Conservation (phyloP, 2,329 filamentous ascomycete species). For the Alternaria postmessia region DNA sequence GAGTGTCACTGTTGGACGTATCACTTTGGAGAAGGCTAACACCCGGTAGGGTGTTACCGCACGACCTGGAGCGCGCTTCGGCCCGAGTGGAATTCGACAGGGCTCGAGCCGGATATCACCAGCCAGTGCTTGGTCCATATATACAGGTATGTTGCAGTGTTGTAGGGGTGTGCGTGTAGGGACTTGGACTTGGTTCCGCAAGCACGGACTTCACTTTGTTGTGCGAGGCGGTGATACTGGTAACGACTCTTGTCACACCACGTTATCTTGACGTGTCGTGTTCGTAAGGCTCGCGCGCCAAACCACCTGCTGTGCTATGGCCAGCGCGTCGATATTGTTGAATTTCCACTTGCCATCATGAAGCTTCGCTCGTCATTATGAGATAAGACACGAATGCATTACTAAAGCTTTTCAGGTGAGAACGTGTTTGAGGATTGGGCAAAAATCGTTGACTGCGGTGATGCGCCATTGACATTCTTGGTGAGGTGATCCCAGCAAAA, state of each 20-base stretch:
- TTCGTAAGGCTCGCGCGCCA: background rate
- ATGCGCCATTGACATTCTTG: slow-evolving; percentile 61
- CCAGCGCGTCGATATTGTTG: background rate
- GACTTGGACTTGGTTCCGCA: background rate
- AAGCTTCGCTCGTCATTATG: background rate
- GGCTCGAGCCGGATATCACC: slow-evolving; percentile 60
- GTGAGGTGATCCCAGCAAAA: slow-evolving; percentile 29
- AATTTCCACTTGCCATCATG: background rate
- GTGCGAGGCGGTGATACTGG: background rate
- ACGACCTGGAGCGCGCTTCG: slow-evolving; percentile 62
- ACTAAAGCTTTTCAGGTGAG: slow-evolving; percentile 33
- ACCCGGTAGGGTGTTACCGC: slow-evolving; percentile 57
- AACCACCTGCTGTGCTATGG: background rate
- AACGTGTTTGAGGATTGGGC: slow-evolving; percentile 60
- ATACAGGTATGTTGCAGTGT: slow-evolving; percentile 54
- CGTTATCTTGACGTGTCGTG: background rate
- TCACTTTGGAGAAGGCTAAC: slow-evolving; percentile 11
- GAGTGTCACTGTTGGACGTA: background rate
- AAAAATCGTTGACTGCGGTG: slow-evolving; percentile 64
- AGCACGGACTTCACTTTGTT: background rate
- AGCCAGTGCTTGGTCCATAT: slow-evolving; percentile 55
- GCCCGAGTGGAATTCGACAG: slow-evolving; percentile 60
- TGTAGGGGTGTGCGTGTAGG: background rate
- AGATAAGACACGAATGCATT: background rate
- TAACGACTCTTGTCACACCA: background rate